Conservation (phyloP, 176 grass and related monocot species). For the Lolium multiflorum region DNA sequence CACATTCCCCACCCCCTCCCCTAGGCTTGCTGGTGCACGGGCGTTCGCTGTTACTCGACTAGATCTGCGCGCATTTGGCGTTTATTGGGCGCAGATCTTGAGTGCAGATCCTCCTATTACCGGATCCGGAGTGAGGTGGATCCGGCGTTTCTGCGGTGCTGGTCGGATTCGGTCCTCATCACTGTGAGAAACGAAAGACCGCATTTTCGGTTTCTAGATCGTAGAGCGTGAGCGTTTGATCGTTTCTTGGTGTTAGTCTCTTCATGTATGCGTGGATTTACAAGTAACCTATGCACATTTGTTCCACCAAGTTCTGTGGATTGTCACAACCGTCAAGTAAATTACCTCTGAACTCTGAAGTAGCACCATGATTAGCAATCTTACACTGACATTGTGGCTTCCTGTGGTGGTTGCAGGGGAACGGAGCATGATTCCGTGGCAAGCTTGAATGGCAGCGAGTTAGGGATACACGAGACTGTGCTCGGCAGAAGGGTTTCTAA, state of each 20-base stretch:
- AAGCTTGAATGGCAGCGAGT: slow-evolving; percentile 6
- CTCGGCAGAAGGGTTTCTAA: slow-evolving; percentile 19
- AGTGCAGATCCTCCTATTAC: slow-evolving; percentile 5
- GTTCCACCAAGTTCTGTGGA: background rate
- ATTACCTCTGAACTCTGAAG: slow-evolving; percentile 4
- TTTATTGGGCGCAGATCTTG: slow-evolving; percentile 49
- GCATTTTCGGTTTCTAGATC: slow-evolving; percentile 19
- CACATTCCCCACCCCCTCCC: background rate
- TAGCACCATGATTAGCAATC: slow-evolving; percentile 4
- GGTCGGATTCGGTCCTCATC: background rate
- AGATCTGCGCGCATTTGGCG: slow-evolving; percentile 53
- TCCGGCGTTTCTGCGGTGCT: slow-evolving; percentile 21
- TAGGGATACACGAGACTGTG: slow-evolving; percentile 18
- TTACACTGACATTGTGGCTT: slow-evolving; percentile 10
- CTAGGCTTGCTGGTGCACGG: background rate
- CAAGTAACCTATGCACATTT: slow-evolving; percentile 10
- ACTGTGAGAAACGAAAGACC: background rate
- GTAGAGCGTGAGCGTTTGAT: background rate
- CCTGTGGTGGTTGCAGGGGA: slow-evolving; percentile 9
- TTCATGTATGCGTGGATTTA: slow-evolving; percentile 5
- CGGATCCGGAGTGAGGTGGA: background rate
- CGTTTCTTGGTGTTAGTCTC: slow-evolving; percentile 12
- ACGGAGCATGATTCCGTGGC: slow-evolving; percentile 28
- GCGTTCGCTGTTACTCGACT: slow-evolving; percentile 23
- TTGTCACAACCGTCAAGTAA: background rate